phyloP scores from a whole-genome alignment of 495 filamentous ascomycete genomes.

The Trichoderma asperelloides region DNA sequence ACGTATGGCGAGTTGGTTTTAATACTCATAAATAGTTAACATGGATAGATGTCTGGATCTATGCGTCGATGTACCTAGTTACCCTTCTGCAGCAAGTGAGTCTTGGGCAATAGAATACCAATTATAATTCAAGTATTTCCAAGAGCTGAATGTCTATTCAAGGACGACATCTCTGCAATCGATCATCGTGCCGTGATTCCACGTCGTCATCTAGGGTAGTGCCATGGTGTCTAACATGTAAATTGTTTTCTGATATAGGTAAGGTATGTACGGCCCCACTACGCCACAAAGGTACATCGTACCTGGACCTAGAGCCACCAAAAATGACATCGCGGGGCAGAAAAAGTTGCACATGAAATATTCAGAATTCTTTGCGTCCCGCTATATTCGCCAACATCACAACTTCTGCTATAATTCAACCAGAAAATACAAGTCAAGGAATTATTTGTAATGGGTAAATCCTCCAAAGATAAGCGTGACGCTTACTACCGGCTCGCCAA shows the following conservation, averaged over 20 bases:
- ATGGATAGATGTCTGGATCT: no score
- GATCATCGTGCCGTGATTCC: no score
- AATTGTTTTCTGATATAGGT: not conserved
- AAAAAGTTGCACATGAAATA: slow-evolving; percentile 2
- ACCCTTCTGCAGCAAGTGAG: no score
- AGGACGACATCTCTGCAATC: no score
- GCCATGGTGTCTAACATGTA: not conserved
- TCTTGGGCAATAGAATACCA: no score
- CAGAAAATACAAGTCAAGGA: not conserved
- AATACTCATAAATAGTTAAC: not conserved
- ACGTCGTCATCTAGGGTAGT: no score
- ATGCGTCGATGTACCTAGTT: no score
- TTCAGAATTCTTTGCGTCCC: not conserved
- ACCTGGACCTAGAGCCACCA: not conserved
- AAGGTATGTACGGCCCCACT: not conserved
- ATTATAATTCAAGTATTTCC: no score
- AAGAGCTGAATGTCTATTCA: no score
- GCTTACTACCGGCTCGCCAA: slow-evolving; percentile 96
- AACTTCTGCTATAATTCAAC: not conserved
- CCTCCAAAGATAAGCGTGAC: slow-evolving; percentile 97
- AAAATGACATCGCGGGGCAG: slow-evolving; percentile 7
- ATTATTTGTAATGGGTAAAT: slow-evolving; percentile 69
- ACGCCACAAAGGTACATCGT: not conserved
- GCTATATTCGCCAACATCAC: not conserved
- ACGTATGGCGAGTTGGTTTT: not conserved